Conservation (phyloP, 1,284 basidiomycete genomes). For the Coriolopsis trogii region DNA sequence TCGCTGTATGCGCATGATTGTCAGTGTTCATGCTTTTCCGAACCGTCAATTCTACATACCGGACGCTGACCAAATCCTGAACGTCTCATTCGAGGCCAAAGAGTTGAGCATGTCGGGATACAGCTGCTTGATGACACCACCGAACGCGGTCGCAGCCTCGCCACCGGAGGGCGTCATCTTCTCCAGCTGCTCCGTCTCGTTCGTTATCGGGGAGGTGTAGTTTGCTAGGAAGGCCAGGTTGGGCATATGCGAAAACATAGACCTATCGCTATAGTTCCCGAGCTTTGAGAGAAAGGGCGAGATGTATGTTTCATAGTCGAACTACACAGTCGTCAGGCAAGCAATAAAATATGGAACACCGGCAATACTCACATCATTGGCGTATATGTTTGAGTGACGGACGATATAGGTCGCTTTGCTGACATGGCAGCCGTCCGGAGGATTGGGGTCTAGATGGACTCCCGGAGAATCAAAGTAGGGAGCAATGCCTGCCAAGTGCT, state of each 20-base stretch:
- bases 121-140: slow-evolving; percentile 16
- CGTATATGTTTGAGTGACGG: slow-evolving; percentile 28
- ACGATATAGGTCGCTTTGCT: slow-evolving; percentile 22
- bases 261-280: slow-evolving; percentile 18
- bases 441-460: slow-evolving; percentile 17
- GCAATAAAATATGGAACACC: background rate
- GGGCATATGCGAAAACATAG: slow-evolving; percentile 11
- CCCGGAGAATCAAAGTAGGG: slow-evolving; percentile 25
- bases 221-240: slow-evolving; percentile 19
- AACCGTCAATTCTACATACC: slow-evolving; percentile 7
- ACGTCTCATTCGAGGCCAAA: background rate
- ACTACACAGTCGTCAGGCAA: background rate
- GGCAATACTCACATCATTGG: slow-evolving; percentile 19
- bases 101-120: slow-evolving; percentile 17
- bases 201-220: slow-evolving; percentile 25
- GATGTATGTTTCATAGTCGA: slow-evolving; percentile 27
- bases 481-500: slow-evolving; percentile 19
- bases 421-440: slow-evolving; percentile 18
- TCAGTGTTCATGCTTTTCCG: background rate
- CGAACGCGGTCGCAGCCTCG: slow-evolving; percentile 22
- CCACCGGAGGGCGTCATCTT: slow-evolving; percentile 25
- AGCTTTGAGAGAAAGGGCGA: slow-evolving; percentile 25
- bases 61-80: slow-evolving; percentile 24
- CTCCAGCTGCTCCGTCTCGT: slow-evolving; percentile 25
- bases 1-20: background rate